Evolutionary conservation across 768 basidiomycete species (phyloP).

Genomic region (Stropharia rugosoannulata): DNA sequence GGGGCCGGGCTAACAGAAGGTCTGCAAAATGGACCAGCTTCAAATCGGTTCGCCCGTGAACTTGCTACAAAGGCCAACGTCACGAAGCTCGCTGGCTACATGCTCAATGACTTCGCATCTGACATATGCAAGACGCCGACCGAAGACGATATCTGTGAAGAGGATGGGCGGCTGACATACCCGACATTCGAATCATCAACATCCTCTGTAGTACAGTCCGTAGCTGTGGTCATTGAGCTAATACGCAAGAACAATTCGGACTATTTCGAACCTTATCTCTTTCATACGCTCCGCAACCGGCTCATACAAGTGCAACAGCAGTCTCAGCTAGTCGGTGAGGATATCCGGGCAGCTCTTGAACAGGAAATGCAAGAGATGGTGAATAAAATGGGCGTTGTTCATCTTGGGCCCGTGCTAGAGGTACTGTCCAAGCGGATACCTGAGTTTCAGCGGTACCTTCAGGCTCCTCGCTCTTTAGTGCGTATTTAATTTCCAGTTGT

Average conservation of each 20-base stretch:
- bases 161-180: conserved; percentile 17
- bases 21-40: conserved; percentile 67
- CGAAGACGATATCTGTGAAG: conserved; percentile 17
- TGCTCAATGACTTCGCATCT: conserved; percentile 60
- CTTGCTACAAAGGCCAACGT: conserved; percentile 75
- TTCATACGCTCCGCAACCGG: conserved; percentile 89
- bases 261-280: conserved; percentile 96
- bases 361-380: conserved; percentile 78
- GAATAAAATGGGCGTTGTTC: conserved; percentile 85
- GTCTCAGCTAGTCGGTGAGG: conserved; percentile 46
- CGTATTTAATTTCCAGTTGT: background rate
- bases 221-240: conserved; percentile 88
- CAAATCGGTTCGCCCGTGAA: conserved; percentile 88
- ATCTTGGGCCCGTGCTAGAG: conserved; percentile 80
- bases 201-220: conserved; percentile 84
- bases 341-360: conserved; percentile 67
- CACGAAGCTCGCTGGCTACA: conserved; percentile 70
- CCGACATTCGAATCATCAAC: conserved; percentile 52
- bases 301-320: conserved; percentile 87
- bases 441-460: conserved; percentile 68
- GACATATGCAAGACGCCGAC: conserved; percentile 21
- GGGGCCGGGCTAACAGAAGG: conserved; percentile 71
- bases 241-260: conserved; percentile 98
- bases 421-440: conserved; percentile 68
- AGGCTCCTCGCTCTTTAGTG: conserved; percentile 75